These are phyloP conservation scores for Globisporangium cylindrosporum DNA, from an alignment of 352 stramenopile genomes.

Conservation along the genomic window DNA sequence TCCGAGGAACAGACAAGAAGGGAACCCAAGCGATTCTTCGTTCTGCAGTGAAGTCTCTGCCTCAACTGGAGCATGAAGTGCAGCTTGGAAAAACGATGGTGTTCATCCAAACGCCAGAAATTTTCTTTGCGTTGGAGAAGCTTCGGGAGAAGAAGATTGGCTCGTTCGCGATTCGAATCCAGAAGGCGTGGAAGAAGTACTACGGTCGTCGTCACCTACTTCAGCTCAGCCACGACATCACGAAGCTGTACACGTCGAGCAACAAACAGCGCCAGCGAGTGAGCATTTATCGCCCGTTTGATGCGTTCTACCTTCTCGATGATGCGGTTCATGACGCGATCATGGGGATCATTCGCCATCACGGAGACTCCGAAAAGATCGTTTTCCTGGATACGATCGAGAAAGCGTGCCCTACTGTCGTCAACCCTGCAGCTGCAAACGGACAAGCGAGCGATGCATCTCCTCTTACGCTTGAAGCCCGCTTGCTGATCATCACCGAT, in stretches of 20 bases:
- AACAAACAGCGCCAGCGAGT: slow-evolving; percentile 83
- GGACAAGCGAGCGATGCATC: slow-evolving; percentile 21
- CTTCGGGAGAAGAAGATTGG: slow-evolving; percentile 79
- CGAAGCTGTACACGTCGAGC: slow-evolving; percentile 77
- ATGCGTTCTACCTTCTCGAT: slow-evolving; percentile 80
- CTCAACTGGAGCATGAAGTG: slow-evolving; percentile 75
- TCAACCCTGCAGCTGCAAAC: not conserved
- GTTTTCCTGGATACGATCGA: slow-evolving; percentile 77
- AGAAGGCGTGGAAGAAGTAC: slow-evolving; percentile 83
- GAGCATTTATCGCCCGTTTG: slow-evolving; percentile 86
- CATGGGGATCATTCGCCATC: slow-evolving; percentile 65
- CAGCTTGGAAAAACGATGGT: slow-evolving; percentile 90
- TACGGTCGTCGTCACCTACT: slow-evolving; percentile 77
- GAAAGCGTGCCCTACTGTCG: slow-evolving; percentile 43
- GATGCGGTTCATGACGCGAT: slow-evolving; percentile 57
- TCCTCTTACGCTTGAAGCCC: slow-evolving; percentile 36
- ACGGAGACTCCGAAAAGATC: slow-evolving; percentile 80
- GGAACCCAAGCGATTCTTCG: slow-evolving; percentile 80
- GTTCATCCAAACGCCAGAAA: slow-evolving; percentile 89
- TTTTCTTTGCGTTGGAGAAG: slow-evolving; percentile 89
- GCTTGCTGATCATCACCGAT: slow-evolving; percentile 69
- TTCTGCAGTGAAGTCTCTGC: slow-evolving; percentile 63
- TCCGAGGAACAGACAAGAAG: slow-evolving; percentile 79
- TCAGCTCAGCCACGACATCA: slow-evolving; percentile 81
- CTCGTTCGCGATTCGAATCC: slow-evolving; percentile 75